Conservation (phyloP, 2,329 filamentous ascomycete genomes). For the Xylariaceae sp. region DNA sequence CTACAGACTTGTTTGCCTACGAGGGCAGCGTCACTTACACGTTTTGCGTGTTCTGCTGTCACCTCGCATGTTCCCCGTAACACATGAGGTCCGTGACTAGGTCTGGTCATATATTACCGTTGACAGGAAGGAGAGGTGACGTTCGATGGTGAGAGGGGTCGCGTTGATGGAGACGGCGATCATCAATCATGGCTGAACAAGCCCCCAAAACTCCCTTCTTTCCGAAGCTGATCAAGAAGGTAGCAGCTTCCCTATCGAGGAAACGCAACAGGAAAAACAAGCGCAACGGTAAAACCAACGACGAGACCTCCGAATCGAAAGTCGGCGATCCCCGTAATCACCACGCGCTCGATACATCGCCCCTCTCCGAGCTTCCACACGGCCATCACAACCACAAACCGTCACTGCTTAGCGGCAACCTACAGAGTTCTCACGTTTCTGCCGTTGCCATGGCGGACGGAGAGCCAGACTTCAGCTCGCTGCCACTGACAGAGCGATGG, state of each 20-base stretch:
- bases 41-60: background rate
- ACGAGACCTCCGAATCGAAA: background rate
- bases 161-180: background rate
- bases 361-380: background rate
- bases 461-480: slow-evolving; percentile 75
- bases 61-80: background rate
- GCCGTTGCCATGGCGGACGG: slow-evolving; percentile 63
- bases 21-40: background rate
- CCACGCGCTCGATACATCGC: background rate
- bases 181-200: slow-evolving; percentile 19
- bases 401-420: background rate
- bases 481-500: slow-evolving; percentile 76
- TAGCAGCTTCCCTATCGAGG: slow-evolving; percentile 22
- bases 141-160: background rate
- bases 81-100: background rate
- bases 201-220: slow-evolving; percentile 15
- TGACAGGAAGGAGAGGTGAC: background rate
- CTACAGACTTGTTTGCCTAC: background rate
- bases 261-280: slow-evolving; percentile 16
- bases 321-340: background rate
- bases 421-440: slow-evolving; percentile 7
- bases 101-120: too few species aligned
- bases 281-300: background rate
- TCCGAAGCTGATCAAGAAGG: slow-evolving; percentile 26
- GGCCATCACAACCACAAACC: background rate